phyloP scores from a whole-genome alignment of 1,139 yeast genomes.

The Suhomyces panamericanus region DNA sequence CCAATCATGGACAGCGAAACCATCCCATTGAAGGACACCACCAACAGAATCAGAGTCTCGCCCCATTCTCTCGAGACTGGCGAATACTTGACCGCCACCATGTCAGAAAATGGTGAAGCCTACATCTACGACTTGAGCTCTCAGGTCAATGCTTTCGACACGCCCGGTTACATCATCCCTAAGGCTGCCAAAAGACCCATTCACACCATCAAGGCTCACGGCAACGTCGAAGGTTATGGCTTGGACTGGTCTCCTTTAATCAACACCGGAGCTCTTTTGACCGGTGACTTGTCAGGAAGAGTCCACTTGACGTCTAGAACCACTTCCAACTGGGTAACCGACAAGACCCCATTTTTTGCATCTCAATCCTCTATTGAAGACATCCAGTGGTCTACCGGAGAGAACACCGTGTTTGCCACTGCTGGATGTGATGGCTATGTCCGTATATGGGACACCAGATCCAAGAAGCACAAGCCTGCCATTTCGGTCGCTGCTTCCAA shows the following conservation, averaged over 20 bases:
- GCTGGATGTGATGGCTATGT: slow-evolving; percentile 91
- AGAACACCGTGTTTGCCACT: slow-evolving; percentile 88
- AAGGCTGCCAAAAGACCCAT: slow-evolving; percentile 76
- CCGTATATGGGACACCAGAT: slow-evolving; percentile 95
- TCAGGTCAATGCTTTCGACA: slow-evolving; percentile 80
- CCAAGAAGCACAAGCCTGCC: slow-evolving; percentile 89
- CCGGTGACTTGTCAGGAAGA: slow-evolving; percentile 90
- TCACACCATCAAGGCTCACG: slow-evolving; percentile 84
- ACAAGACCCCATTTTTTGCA: slow-evolving; percentile 72
- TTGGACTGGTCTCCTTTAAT: slow-evolving; percentile 93
- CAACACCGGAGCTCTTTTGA: slow-evolving; percentile 74
- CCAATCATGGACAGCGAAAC: slow-evolving; percentile 86
- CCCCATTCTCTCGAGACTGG: slow-evolving; percentile 77
- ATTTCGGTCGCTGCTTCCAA: slow-evolving; percentile 79
- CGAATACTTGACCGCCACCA: slow-evolving; percentile 83
- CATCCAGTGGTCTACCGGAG: slow-evolving; percentile 94
- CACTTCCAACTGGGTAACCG: slow-evolving; percentile 79
- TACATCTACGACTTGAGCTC: slow-evolving; percentile 77
- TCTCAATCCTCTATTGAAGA: slow-evolving; percentile 86
- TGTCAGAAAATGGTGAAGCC: slow-evolving; percentile 91
- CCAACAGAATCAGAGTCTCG: slow-evolving; percentile 84
- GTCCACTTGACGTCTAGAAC: slow-evolving; percentile 77
- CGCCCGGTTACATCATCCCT: slow-evolving; percentile 82
- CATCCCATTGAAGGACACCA: slow-evolving; percentile 75
- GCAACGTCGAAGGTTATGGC: slow-evolving; percentile 97